Evolutionary conservation across 331 rosid species (phyloP).

Genomic region (Erythrophleum ivorense): DNA sequence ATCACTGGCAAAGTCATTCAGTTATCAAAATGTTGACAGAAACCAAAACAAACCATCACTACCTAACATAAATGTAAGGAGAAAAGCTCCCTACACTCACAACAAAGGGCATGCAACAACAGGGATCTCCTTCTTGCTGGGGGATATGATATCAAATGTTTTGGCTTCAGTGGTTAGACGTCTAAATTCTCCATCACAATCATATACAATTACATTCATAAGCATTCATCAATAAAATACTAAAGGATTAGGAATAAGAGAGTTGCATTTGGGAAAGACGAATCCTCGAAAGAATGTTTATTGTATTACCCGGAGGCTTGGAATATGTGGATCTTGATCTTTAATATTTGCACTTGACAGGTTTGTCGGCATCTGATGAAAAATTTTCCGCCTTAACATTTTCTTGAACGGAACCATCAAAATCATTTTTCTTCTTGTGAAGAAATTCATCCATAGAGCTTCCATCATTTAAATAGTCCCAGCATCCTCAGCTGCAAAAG

Average conservation of each 20-base stretch:
- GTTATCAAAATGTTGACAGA: background rate
- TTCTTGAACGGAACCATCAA: constrained; percentile 47
- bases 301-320: constrained; percentile 11
- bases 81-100: background rate
- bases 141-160: background rate
- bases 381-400: constrained; percentile 42
- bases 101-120: background rate
- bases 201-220: background rate
- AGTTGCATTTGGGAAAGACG: background rate
- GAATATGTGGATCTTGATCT: background rate
- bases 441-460: constrained; percentile 61
- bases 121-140: background rate
- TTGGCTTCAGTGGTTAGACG: background rate
- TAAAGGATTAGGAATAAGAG: background rate
- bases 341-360: constrained; percentile 20
- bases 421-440: constrained; percentile 44
- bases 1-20: background rate
- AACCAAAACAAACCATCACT: background rate
- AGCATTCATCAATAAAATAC: background rate
- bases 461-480: constrained; percentile 67
- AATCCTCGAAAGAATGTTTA: background rate
- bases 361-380: constrained; percentile 41
- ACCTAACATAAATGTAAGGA: background rate
- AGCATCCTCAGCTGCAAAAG: constrained; percentile 54
- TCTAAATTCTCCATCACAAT: background rate